These are phyloP conservation scores for Fraxinus cuspidata DNA, from an alignment of 257 asterid genomes.

Conservation along the genomic window DNA sequence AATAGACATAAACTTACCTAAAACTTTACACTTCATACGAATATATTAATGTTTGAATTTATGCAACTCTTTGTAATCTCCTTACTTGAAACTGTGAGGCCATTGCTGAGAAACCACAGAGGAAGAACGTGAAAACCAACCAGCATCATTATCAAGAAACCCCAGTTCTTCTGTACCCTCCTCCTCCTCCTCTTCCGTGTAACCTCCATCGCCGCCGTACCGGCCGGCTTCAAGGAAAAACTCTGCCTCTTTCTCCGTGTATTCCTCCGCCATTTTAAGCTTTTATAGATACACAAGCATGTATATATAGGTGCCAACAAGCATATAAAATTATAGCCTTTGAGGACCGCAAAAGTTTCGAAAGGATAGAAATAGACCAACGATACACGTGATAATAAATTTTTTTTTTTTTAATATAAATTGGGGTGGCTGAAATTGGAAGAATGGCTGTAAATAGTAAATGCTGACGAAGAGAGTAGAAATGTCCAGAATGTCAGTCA, in stretches of 20 bases:
- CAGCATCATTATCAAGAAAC: conserved; percentile 22
- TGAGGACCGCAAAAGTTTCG: too few relatives aligned
- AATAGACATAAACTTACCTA: background rate
- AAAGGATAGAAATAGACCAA: background rate
- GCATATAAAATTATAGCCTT: background rate
- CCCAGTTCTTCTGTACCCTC: conserved; percentile 29
- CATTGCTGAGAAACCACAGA: conserved; percentile 67
- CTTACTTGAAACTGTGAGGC: conserved; percentile 93
- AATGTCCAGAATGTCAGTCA: too few relatives aligned
- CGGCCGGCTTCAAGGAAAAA: conserved; percentile 47
- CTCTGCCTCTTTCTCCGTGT: conserved; percentile 29
- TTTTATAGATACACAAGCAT: background rate
- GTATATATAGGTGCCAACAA: background rate
- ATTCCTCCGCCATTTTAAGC: conserved; percentile 35
- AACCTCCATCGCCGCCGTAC: conserved; percentile 32
- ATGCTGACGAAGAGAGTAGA: too few relatives aligned
- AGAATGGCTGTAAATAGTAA: too few relatives aligned
- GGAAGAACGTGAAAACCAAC: conserved; percentile 36
- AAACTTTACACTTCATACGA: too few relatives aligned
- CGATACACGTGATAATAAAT: too few relatives aligned
- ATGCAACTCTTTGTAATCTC: background rate
- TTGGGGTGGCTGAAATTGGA: too few relatives aligned
- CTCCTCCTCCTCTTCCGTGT: conserved; percentile 31
- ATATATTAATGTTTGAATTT: background rate
- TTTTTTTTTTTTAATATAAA: too few relatives aligned